Percentiles rank a stretch among this genome's conserved stretches.
These are phyloP conservation scores for Arabis alpina DNA, from an alignment of 345 rosid species.

Conservation along the genomic window DNA sequence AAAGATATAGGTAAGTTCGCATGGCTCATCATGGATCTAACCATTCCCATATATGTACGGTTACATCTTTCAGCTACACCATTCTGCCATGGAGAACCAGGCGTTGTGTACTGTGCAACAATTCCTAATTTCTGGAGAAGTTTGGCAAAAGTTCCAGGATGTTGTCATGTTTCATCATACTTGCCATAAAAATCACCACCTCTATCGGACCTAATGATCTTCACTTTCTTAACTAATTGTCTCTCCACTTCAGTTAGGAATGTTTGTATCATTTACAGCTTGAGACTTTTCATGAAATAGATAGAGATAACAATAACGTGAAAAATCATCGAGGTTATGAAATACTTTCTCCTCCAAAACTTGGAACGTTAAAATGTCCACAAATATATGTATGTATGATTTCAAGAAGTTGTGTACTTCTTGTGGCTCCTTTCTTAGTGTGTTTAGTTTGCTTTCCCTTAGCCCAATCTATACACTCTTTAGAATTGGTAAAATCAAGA, in stretches of 20 bases:
- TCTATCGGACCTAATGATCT: constrained; percentile 21
- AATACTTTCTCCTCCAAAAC: not conserved
- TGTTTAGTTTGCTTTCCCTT: constrained; percentile 11
- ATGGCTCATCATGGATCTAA: constrained; percentile 19
- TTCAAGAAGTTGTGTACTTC: not conserved
- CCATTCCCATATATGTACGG: constrained; percentile 11
- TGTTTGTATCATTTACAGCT: not conserved
- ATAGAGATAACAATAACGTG: constrained; percentile 20
- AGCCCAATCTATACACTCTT: not conserved
- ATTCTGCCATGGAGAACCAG: constrained; percentile 23
- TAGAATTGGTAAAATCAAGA: not conserved
- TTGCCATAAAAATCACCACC: not conserved
- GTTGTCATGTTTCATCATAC: constrained; percentile 10
- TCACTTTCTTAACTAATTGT: constrained; percentile 17
- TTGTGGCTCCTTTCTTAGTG: not conserved
- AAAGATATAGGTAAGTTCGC: constrained; percentile 12
- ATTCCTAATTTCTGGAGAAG: constrained; percentile 12
- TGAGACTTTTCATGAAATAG: constrained; percentile 18
- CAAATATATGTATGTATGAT: constrained; percentile 7
- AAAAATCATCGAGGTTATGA: constrained; percentile 9
- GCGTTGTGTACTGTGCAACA: not conserved
- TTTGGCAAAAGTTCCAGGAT: not conserved
- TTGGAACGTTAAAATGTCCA: constrained; percentile 7
- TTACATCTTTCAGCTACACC: constrained; percentile 24
- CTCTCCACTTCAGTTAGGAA: constrained; percentile 7